Evolutionary conservation across 164 flowering plant species (phyloP).

Genomic region (Vitis labrusca): DNA sequence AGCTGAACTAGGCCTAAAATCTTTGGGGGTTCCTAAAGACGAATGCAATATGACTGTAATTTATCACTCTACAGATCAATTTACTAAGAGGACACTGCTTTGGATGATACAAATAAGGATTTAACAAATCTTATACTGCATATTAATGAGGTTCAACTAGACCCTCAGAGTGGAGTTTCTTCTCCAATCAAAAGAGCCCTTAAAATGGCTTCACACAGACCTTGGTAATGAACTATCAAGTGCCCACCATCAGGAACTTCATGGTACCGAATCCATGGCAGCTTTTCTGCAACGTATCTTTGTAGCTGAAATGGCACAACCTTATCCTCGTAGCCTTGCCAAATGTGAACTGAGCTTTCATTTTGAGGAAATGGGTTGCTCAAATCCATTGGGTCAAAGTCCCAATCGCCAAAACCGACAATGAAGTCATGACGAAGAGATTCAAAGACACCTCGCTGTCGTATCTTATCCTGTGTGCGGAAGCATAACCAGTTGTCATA

Average conservation of each 20-base stretch:
- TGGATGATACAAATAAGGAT: neutral
- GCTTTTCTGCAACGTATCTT: slow-evolving; percentile 31
- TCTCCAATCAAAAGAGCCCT: slow-evolving; percentile 37
- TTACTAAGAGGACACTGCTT: slow-evolving; percentile 2
- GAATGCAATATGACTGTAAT: neutral
- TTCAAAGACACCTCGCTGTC: slow-evolving; percentile 30
- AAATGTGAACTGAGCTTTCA: slow-evolving; percentile 44
- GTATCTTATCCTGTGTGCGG: slow-evolving; percentile 30
- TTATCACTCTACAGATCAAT: slow-evolving; percentile 3
- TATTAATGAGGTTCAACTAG: slow-evolving; percentile 4
- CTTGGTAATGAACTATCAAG: slow-evolving; percentile 36
- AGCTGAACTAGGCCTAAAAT: too few species aligned
- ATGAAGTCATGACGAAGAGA: slow-evolving; percentile 43
- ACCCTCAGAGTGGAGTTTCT: slow-evolving; percentile 15
- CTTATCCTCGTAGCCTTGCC: slow-evolving; percentile 50
- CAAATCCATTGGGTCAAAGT: slow-evolving; percentile 50
- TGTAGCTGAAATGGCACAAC: slow-evolving; percentile 42
- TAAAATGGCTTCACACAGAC: slow-evolving; percentile 34
- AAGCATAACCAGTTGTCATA: neutral
- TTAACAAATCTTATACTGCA: neutral
- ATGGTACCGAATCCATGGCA: slow-evolving; percentile 51
- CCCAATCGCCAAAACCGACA: slow-evolving; percentile 55
- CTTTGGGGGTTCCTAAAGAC: too few species aligned
- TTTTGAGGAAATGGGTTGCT: slow-evolving; percentile 35
- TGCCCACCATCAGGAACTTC: slow-evolving; percentile 54